phyloP scores from a whole-genome alignment of 371 early-diverging fungal genomes.

The Apophysomyces trapeziformis region DNA sequence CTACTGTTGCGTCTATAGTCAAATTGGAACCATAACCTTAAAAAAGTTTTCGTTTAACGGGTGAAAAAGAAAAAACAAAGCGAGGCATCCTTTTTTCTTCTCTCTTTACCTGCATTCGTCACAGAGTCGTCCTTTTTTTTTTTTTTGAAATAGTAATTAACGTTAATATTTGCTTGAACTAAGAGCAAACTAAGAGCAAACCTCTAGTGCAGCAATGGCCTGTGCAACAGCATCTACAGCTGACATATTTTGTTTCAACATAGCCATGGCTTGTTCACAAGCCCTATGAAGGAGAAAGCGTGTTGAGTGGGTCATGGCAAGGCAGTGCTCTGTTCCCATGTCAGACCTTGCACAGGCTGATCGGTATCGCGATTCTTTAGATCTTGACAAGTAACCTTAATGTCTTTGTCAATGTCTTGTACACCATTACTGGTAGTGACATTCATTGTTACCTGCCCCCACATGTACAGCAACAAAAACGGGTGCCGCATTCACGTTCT shows the following conservation, averaged over 20 bases:
- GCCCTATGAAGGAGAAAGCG: constrained; percentile 25
- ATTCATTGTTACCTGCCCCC: constrained; percentile 52
- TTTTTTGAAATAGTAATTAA: background rate
- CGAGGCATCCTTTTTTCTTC: too few relatives aligned
- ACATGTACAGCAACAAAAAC: constrained; percentile 64
- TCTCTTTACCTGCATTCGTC: constrained; percentile 50
- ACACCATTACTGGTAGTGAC: background rate
- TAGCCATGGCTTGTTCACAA: constrained; percentile 32
- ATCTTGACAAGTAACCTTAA: constrained; percentile 30
- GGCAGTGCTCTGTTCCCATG: background rate
- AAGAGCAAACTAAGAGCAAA: constrained; percentile 13
- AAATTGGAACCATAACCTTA: constrained; percentile 77
- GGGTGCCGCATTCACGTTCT: constrained; percentile 11
- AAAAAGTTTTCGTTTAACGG: background rate
- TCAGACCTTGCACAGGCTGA: constrained; percentile 51
- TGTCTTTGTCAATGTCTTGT: constrained; percentile 1
- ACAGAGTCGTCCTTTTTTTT: constrained; percentile 47
- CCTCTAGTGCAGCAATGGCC: constrained; percentile 52
- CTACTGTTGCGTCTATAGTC: constrained; percentile 73
- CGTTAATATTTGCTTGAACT: background rate
- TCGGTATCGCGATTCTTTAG: constrained; percentile 49
- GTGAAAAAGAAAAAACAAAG: background rate
- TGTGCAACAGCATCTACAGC: constrained; percentile 34
- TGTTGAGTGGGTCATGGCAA: background rate
- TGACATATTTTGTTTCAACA: constrained; percentile 23